A percentile compares a stretch with the other conserved stretches of the same genome.
These are phyloP conservation scores for Misopates orontium DNA, from an alignment of 257 asterid species.

Conservation along the genomic window DNA sequence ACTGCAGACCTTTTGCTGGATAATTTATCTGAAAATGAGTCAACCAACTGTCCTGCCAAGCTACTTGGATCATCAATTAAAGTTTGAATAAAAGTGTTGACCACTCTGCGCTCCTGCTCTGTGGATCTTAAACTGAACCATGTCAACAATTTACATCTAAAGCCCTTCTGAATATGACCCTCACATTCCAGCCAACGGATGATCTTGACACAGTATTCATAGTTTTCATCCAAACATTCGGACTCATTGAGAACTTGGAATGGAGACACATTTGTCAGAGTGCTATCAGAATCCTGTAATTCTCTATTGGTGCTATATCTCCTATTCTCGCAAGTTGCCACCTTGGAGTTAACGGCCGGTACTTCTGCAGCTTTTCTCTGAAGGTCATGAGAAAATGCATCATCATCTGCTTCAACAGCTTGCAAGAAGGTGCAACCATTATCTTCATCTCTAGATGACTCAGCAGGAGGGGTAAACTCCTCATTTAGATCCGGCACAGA, in stretches of 20 bases:
- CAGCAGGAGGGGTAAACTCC: slow-evolving; percentile 69
- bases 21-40: slow-evolving; percentile 54
- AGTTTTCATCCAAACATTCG: slow-evolving; percentile 71
- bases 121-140: slow-evolving; percentile 92
- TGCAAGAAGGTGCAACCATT: slow-evolving; percentile 48
- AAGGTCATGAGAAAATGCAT: slow-evolving; percentile 57
- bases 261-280: slow-evolving; percentile 79
- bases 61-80: slow-evolving; percentile 74
- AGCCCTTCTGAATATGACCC: slow-evolving; percentile 72
- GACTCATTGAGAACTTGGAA: slow-evolving; percentile 43
- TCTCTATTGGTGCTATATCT: slow-evolving; percentile 50
- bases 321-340: slow-evolving; percentile 56
- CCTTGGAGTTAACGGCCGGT: slow-evolving; percentile 59
- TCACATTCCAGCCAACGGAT: slow-evolving; percentile 92
- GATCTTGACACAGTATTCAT: slow-evolving; percentile 79
- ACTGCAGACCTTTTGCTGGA: slow-evolving; percentile 46
- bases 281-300: slow-evolving; percentile 83
- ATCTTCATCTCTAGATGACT: slow-evolving; percentile 70
- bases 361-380: slow-evolving; percentile 51
- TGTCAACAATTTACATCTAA: slow-evolving; percentile 80
- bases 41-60: slow-evolving; percentile 75
- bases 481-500: slow-evolving; percentile 86
- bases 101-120: slow-evolving; percentile 90
- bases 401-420: slow-evolving; percentile 60
- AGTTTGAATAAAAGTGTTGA: slow-evolving; percentile 79